phyloP scores from a whole-genome alignment of 306 rosid genomes.

The Pyrus pyrifolia region DNA sequence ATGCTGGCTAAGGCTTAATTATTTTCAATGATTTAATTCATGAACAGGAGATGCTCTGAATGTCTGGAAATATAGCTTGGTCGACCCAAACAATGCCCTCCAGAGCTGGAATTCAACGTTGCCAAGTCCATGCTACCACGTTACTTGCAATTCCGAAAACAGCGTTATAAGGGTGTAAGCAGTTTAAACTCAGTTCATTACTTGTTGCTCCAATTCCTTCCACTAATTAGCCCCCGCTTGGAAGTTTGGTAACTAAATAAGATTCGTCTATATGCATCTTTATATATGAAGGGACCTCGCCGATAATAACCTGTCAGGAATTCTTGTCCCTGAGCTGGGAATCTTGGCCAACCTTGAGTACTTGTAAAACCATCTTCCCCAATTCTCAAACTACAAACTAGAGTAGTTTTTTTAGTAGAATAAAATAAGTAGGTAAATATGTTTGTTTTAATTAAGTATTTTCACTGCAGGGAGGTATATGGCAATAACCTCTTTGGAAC shows the following conservation, averaged over 20 bases:
- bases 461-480: slow-evolving; percentile 7
- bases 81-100: slow-evolving; percentile 21
- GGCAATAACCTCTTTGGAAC: slow-evolving; percentile 16
- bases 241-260: background rate
- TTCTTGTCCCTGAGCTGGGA: slow-evolving; percentile 22
- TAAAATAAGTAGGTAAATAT: too few relatives aligned
- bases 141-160: background rate
- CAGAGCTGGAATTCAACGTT: slow-evolving; percentile 27
- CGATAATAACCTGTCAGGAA: slow-evolving; percentile 15
- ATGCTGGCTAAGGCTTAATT: background rate
- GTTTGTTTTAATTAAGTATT: too few relatives aligned
- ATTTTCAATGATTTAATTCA: background rate
- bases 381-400: background rate
- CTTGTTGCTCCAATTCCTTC: background rate
- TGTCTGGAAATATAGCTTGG: slow-evolving; percentile 16
- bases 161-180: slow-evolving; percentile 21
- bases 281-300: slow-evolving; percentile 24
- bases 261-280: background rate
- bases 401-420: background rate
- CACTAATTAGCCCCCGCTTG: background rate
- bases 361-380: slow-evolving; percentile 6
- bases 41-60: slow-evolving; percentile 14
- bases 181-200: background rate
- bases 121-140: slow-evolving; percentile 20
- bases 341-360: slow-evolving; percentile 20